Evolutionary conservation across 2,329 filamentous ascomycete species (phyloP).

Genomic region (Dothistroma septosporum): DNA sequence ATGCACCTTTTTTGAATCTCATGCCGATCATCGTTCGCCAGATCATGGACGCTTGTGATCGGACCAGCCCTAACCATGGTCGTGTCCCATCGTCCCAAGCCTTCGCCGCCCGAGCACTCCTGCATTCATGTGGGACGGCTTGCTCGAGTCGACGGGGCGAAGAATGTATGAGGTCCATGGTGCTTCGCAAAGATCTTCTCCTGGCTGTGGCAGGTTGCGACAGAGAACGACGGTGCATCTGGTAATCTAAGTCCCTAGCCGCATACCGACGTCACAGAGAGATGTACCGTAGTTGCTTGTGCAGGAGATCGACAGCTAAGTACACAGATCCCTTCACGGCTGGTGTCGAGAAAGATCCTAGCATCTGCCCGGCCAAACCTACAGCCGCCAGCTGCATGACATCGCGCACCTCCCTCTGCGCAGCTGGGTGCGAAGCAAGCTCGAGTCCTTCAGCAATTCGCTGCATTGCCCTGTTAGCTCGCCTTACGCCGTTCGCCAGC

Average conservation of each 20-base stretch:
- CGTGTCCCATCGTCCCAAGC: slow-evolving; percentile 2
- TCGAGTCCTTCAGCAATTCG: slow-evolving; percentile 12
- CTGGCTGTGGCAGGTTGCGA: slow-evolving; percentile 7
- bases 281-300: slow-evolving; percentile 19
- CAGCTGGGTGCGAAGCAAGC: slow-evolving; percentile 11
- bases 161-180: slow-evolving; percentile 1
- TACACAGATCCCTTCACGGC: slow-evolving; percentile 16
- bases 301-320: slow-evolving; percentile 31
- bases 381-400: slow-evolving; percentile 15
- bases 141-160: slow-evolving; percentile 12
- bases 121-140: slow-evolving; percentile 4
- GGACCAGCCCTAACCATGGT: slow-evolving; percentile 15
- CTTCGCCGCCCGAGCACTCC: slow-evolving; percentile 11
- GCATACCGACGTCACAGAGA: slow-evolving; percentile 3
- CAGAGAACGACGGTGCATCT: slow-evolving; percentile 11
- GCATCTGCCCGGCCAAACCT: slow-evolving; percentile 20
- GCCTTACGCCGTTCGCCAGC: slow-evolving; percentile 20
- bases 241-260: slow-evolving; percentile 13
- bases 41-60: slow-evolving; percentile 19
- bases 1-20: neutral
- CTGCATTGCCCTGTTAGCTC: slow-evolving; percentile 12
- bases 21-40: slow-evolving; percentile 29
- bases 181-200: neutral
- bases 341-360: slow-evolving; percentile 17
- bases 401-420: slow-evolving; percentile 18